Evolutionary conservation across 1,284 basidiomycete genomes (phyloP), one percentile per base, ranked within the genome.

Genomic region (Papiliotrema terrestris): DNA sequence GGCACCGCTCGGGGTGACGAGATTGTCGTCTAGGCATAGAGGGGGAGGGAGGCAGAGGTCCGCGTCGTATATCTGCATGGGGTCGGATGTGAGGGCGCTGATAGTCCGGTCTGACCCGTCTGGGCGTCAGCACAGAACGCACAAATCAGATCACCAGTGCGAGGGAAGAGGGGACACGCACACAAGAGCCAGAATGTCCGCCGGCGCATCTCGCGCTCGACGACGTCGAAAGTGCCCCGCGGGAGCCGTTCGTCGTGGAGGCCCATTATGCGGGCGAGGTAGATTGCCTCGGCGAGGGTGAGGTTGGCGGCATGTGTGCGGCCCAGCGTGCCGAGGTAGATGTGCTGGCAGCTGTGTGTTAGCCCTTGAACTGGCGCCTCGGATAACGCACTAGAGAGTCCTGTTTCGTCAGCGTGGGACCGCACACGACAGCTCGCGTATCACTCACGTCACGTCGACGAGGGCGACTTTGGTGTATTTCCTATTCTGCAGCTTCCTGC

Each of bases 151-250:
- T n/a, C 29, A 32, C 29, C 29, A 32, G 11, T 32, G 25, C 4
- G 26, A 39, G n/a, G 4, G 25, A 23, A 13, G 15, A 38, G 41
- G 36, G n/a, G 52, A 36, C 20, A 51, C 69, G 57, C 38, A 71
- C 69, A 69, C 8, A 68, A 47, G 1, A 67, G 56, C 67, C 67
- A 68, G 43, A 67, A 68, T 3, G 65, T 64, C 8, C 67, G 54
- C 15, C 63, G 54, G 14, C 67, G 56, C 44, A 61, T 62, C 53
- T 71, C 66, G 14, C 54, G 50, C 46, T 71, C 65, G 32, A 71
- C 62, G 1, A 57, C 54, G 44, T 69, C 60, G 23, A 56, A 49
- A 8, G 26, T 25, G 8, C 57, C 55, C 6, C 51, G 57, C 20
- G 58, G 54, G 14, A 11, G 51, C 23, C 56, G 42, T 49, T 67